A percentile compares a stretch with the other conserved stretches of the same genome.
phyloP scores from a whole-genome alignment of 2,329 filamentous ascomycete species.

The Aspergillus bombycis region DNA sequence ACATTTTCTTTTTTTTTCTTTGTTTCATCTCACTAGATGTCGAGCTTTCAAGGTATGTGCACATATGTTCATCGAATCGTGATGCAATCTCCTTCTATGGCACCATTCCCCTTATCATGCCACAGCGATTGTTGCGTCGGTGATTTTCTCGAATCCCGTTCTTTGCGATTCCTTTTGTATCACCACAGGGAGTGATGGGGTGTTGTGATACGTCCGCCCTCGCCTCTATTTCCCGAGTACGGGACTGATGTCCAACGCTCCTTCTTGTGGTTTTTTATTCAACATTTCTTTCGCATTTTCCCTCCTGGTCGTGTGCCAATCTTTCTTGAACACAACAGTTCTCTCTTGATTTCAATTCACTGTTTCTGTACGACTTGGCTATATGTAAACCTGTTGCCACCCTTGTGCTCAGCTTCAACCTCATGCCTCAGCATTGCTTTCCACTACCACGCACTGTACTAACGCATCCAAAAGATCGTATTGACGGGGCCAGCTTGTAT shows the following conservation, averaged over 20 bases:
- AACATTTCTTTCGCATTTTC: slow-evolving; percentile 5
- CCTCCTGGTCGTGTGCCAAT: background rate
- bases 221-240: slow-evolving; percentile 20
- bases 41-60: slow-evolving; percentile 24
- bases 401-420: background rate
- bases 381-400: background rate
- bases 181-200: slow-evolving; percentile 8
- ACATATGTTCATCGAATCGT: background rate
- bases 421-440: background rate
- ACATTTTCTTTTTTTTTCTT: background rate
- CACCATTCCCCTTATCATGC: slow-evolving; percentile 2
- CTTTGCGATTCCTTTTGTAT: slow-evolving; percentile 17
- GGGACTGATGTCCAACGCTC: slow-evolving; percentile 27
- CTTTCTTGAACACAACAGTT: background rate
- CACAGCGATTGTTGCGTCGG: slow-evolving; percentile 1
- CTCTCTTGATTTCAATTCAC: background rate
- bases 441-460: slow-evolving; percentile 8
- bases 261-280: slow-evolving; percentile 18
- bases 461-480: slow-evolving; percentile 16
- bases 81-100: slow-evolving; percentile 8
- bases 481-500: slow-evolving; percentile 14
- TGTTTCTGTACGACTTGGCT: background rate
- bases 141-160: slow-evolving; percentile 18
- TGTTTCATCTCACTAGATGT: slow-evolving; percentile 21
- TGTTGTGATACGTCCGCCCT: slow-evolving; percentile 27